These are phyloP conservation scores for Diaporthe citrichinensis DNA, from an alignment of 2,329 filamentous ascomycete species.

Conservation along the genomic window DNA sequence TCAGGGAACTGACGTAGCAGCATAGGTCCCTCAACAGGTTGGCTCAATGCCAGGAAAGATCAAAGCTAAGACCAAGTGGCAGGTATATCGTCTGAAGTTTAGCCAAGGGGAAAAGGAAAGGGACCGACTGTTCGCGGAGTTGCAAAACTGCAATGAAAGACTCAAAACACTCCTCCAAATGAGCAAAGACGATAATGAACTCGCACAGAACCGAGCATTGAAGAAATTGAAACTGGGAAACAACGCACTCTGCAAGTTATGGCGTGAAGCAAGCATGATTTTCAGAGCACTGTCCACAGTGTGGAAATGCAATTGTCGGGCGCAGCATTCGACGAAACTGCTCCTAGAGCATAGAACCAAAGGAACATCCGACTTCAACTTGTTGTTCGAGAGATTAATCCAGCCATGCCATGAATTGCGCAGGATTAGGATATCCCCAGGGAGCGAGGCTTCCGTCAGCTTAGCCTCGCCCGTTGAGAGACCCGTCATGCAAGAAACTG, in stretches of 20 bases:
- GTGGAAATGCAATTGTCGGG: not conserved
- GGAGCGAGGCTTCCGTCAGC: not conserved
- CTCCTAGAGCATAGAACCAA: not conserved
- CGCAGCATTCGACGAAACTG: not conserved
- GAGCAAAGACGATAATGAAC: not conserved
- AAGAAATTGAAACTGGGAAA: not conserved
- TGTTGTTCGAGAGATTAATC: not conserved
- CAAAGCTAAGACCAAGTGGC: not conserved
- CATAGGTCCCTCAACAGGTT: too few relatives aligned
- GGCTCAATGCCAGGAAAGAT: not conserved
- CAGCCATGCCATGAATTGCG: not conserved
- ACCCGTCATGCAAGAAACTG: not conserved
- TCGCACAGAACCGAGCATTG: not conserved
- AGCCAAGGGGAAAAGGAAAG: not conserved
- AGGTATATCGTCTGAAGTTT: not conserved
- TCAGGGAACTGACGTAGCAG: too few relatives aligned
- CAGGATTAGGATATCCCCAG: not conserved
- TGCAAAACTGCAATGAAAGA: not conserved
- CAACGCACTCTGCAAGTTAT: not conserved
- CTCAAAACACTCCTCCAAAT: not conserved
- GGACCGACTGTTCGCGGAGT: not conserved
- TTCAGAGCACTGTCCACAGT: not conserved
- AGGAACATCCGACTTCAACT: not conserved
- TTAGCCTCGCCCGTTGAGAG: not conserved
- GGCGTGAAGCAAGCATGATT: not conserved